Base-by-base conservation (phyloP, 108 stramenopile genomes). In the Phaeodactylum tricornutum region DNA sequence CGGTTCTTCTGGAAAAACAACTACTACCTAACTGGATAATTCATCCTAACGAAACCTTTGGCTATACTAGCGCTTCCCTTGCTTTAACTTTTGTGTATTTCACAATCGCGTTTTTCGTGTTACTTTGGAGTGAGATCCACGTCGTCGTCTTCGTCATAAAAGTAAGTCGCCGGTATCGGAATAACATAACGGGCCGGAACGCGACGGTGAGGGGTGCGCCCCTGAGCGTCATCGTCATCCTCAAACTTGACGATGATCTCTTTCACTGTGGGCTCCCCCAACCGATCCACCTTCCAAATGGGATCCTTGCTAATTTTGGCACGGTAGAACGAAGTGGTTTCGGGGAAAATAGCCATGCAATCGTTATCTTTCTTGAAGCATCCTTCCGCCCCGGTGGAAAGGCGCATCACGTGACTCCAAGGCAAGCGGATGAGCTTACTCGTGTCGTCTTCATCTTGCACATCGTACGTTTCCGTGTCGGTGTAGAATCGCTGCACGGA, bases 301-400 rank as follows among this genome's bases (percentile, higher is more conserved):
- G 95, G 95, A 15, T 61, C 35, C 61, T 93, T 96, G 47, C 67
- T 66, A 4, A 98, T 81, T 21, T 80, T 79, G 37, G 94, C 87
- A 29, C 87, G 71, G 66, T 98, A 98, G 53, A 98, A 98, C 12
- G 73, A 77, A 12, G 95, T 96, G 1, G 95, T 98, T 69, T 96
- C 95, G 1, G 97, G 97, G 62, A 98, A 98, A 41, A 98, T 96
- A n/a, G 97, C 97, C 87, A 96, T 91, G 48, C 92, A 92, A 31
- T 72, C 65, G 4, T 83, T 81, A 4, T 87, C 84, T 64, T 92
- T 94, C 4, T 69, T 61, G 57, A 92, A 88, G 47, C 82, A 81
- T 0, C 80, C 81, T 60, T 95, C 93, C 8, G 72, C 68, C 11
- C 89, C 92, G 1, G 66, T 85, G 19, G 62, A 59, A 34, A 95